A percentile compares a stretch with the other conserved stretches of the same genome.
These are phyloP conservation scores for Kodamaea kaohsiungensis DNA, from an alignment of 805 yeast genomes.

Conservation along the genomic window DNA sequence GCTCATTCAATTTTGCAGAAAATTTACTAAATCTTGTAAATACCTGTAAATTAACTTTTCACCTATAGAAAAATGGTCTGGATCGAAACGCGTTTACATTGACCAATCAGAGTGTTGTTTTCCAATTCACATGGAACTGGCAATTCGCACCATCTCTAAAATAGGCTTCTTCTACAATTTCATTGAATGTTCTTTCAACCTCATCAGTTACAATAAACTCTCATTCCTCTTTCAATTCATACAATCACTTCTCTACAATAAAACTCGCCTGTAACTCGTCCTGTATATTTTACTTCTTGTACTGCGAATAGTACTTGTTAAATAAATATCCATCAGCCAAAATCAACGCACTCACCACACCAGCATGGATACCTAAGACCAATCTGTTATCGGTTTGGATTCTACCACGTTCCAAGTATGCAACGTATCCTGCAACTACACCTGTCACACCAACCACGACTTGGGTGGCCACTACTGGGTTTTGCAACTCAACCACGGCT, in stretches of 20 bases:
- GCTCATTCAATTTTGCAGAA: not conserved
- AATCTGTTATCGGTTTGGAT: slow-evolving; percentile 43
- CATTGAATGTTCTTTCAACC: no score
- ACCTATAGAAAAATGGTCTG: no score
- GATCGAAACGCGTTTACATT: no score
- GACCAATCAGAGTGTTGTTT: no score
- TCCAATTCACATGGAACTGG: no score
- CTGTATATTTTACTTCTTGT: slow-evolving; percentile 25
- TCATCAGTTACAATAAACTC: no score
- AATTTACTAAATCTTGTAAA: not conserved
- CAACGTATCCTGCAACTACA: slow-evolving; percentile 48
- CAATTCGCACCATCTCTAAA: no score
- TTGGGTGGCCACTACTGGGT: slow-evolving; percentile 63
- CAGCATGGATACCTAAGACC: slow-evolving; percentile 50
- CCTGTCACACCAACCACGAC: slow-evolving; percentile 50
- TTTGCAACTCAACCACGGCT: slow-evolving; percentile 47
- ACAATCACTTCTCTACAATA: no score
- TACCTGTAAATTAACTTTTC: no score
- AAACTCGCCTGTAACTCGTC: no score
- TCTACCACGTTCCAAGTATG: slow-evolving; percentile 52
- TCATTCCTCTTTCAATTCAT: no score
- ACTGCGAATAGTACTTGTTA: slow-evolving; percentile 35
- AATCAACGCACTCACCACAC: slow-evolving; percentile 54
- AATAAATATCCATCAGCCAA: slow-evolving; percentile 57
- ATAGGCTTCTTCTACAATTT: no score